Conservation (phyloP, 2,329 filamentous ascomycete genomes). For the Neonectria ditissima region DNA sequence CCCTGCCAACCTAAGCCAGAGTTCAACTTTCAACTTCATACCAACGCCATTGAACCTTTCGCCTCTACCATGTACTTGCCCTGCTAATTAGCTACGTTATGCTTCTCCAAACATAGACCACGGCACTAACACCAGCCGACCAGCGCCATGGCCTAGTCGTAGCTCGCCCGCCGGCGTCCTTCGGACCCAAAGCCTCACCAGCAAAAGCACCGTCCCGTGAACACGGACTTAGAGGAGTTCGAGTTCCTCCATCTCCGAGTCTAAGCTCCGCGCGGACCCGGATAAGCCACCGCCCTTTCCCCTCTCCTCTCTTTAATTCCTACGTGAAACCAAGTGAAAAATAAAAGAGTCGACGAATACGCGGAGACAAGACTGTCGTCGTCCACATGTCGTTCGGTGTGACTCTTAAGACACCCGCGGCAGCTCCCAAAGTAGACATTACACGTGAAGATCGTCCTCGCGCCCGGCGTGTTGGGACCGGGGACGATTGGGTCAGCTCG, state of each 20-base stretch:
- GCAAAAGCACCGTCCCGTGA: slow-evolving; percentile 12
- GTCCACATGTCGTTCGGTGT: slow-evolving; percentile 9
- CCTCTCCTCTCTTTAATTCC: not conserved
- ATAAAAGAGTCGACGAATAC: not conserved
- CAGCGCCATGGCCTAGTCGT: slow-evolving; percentile 8
- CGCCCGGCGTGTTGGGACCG: slow-evolving; percentile 14
- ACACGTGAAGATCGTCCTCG: slow-evolving; percentile 17
- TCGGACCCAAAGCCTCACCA: slow-evolving; percentile 1
- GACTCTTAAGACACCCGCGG: slow-evolving; percentile 3
- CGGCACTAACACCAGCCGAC: not conserved
- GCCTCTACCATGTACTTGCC: not conserved
- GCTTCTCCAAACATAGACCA: not conserved
- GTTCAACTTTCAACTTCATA: not conserved
- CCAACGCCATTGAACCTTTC: not conserved
- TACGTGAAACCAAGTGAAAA: not conserved
- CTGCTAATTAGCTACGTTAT: not conserved
- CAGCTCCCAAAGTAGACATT: not conserved
- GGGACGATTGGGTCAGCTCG: not conserved
- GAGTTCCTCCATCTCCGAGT: slow-evolving; percentile 6
- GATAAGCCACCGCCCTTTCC: not conserved
- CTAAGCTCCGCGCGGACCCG: not conserved
- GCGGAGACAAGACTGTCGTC: not conserved
- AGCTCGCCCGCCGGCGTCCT: slow-evolving; percentile 5
- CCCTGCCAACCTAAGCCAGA: not conserved
- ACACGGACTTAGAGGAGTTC: slow-evolving; percentile 4